Evolutionary conservation across 139 green algal genomes (phyloP).

Genomic region (Desmodesmus armatus): DNA sequence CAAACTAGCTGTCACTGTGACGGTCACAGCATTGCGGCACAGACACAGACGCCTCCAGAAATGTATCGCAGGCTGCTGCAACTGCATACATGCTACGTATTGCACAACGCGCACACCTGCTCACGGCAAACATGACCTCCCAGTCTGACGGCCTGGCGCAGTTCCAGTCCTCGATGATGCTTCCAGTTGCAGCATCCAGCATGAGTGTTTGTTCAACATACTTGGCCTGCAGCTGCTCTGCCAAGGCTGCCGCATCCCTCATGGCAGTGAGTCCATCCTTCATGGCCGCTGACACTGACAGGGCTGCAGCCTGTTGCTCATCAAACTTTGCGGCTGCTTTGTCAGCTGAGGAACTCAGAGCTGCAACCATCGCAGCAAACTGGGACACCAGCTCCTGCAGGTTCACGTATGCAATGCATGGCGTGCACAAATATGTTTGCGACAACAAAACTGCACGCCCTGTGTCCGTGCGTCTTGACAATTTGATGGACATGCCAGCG

Average conservation of each 20-base stretch:
- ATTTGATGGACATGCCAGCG: no score
- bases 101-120: slow-evolving; percentile 11
- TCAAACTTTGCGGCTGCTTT: slow-evolving; percentile 22
- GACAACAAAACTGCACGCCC: no score
- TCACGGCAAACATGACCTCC: slow-evolving; percentile 2
- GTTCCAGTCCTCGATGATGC: neutral
- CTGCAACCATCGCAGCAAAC: slow-evolving; percentile 28
- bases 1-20: no score
- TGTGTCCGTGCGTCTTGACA: no score
- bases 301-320: neutral
- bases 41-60: no score
- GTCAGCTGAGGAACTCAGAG: neutral
- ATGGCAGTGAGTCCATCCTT: slow-evolving; percentile 23
- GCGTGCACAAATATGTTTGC: no score
- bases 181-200: slow-evolving; percentile 30
- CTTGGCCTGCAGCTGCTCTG: neutral
- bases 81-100: no score
- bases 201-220: slow-evolving; percentile 41
- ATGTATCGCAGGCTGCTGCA: no score
- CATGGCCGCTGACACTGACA: neutral
- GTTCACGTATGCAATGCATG: no score
- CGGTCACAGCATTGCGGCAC: no score
- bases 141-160: neutral
- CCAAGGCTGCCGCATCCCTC: slow-evolving; percentile 20
- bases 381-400: slow-evolving; percentile 20